Evolutionary conservation across 2,329 filamentous ascomycete species (phyloP).

Genomic region (Coniella lustricola): DNA sequence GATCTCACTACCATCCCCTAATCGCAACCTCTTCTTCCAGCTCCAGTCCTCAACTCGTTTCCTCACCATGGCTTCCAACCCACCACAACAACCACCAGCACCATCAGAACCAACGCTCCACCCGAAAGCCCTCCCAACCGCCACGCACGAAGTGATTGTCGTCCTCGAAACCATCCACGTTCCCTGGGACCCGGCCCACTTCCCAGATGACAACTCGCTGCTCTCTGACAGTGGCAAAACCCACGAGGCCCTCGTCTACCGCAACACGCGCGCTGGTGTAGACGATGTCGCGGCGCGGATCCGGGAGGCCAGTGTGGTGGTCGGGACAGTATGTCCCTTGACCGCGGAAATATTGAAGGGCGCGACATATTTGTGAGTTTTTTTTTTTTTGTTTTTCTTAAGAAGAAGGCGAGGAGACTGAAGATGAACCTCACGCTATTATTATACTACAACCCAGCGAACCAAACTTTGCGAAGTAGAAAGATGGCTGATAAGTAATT

Average conservation of each 20-base stretch:
- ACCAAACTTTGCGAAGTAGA: too few species aligned
- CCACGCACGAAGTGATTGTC: conserved; percentile 13
- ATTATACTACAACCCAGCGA: too few species aligned
- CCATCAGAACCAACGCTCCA: conserved; percentile 3
- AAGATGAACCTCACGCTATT: neutral
- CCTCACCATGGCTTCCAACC: neutral
- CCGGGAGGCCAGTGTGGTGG: conserved; percentile 21
- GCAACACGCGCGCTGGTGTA: conserved; percentile 2
- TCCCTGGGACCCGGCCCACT: conserved; percentile 5
- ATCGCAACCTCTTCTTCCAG: too few species aligned
- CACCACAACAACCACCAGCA: neutral
- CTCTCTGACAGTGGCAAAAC: neutral
- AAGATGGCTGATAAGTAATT: neutral
- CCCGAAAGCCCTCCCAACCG: conserved; percentile 6
- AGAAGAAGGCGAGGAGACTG: neutral
- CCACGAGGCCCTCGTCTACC: conserved; percentile 13
- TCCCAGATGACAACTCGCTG: neutral
- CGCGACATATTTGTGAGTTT: conserved; percentile 20
- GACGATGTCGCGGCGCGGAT: conserved; percentile 17
- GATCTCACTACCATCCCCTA: too few species aligned
- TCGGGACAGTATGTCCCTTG: conserved; percentile 21
- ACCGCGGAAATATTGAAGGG: conserved; percentile 15
- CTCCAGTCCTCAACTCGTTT: too few species aligned
- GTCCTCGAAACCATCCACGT: conserved; percentile 13
- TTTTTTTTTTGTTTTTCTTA: neutral